These are phyloP conservation scores for Dothideomycetidae sp. DNA, from an alignment of 2,329 filamentous ascomycete genomes.

Conservation along the genomic window DNA sequence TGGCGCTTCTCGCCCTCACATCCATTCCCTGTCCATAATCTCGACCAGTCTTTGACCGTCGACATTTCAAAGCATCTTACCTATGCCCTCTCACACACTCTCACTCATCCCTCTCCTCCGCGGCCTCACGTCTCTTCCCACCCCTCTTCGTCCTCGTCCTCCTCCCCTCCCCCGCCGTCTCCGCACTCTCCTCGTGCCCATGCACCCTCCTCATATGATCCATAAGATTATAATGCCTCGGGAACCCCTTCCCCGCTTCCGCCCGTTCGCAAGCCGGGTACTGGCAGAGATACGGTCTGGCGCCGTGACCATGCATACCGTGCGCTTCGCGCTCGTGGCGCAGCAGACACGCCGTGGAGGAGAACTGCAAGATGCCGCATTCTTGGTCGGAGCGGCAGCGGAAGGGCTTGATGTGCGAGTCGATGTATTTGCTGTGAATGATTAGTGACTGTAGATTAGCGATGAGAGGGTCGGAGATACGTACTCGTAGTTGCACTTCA, in stretches of 20 bases:
- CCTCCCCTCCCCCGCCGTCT: constrained; percentile 1
- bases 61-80: background rate
- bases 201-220: constrained; percentile 98
- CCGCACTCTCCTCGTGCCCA: constrained; percentile 32
- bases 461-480: constrained; percentile 25
- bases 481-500: constrained; percentile 99
- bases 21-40: no score
- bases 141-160: background rate
- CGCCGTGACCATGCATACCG: constrained; percentile 85
- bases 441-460: constrained; percentile 5
- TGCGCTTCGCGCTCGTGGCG: constrained; percentile 93
- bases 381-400: constrained; percentile 66
- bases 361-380: constrained; percentile 80
- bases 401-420: constrained; percentile 93
- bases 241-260: constrained; percentile 72
- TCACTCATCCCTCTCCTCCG: constrained; percentile 6
- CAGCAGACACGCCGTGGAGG: constrained; percentile 85
- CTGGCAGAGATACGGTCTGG: constrained; percentile 80
- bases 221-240: constrained; percentile 85
- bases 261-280: constrained; percentile 80
- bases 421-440: constrained; percentile 73
- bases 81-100: background rate
- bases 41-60: no score
- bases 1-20: no score
- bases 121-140: constrained; percentile 1